Evolutionary conservation across 495 filamentous ascomycete species (phyloP), one percentile per base, ranked within the genome.

Genomic region (Penicillium roqueforti): DNA sequence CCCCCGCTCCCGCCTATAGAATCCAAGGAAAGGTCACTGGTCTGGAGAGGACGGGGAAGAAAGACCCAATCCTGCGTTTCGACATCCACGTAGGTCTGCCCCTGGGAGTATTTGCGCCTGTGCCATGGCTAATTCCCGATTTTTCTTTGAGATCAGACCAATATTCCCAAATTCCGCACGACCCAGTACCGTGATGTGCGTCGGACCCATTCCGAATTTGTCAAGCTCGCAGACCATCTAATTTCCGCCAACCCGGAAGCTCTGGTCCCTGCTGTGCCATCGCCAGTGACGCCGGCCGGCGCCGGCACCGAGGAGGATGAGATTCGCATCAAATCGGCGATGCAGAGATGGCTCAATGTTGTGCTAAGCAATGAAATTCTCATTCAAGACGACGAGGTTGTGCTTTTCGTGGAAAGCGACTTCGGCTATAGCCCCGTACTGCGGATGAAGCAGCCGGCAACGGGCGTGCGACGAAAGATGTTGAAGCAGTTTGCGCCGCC

Each of bases 401-500:
- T 95, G 5, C 83, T 97, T 36, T 99, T 99, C 56, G 91, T 97
- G 20, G 95, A 99, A 68, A 93, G 90, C 61, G 95, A 99, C 70
- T 96, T 96, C 68, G 95, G 95, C 20, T 99, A 99, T 67, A 96
- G 91, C 62, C 95, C 95, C 5, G 87, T 97, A 55, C 85, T 97
- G 18, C 84, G 90, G 61, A 87, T 90, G 78, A 96, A 95, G 75
- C 95, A 99, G 71, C 95, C 95, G 6, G 95, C 95, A 14, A 99
- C 95, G 0, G 95, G 95, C 36, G 90, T 97, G 51, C 83, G 92
- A 38, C 83, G 95, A 59, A 93, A 95, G 72, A 84, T 97, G 38
- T 79, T 99, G 70, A 99, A 99, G 76, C 95, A 99, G 70, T 99
- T 99, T 66, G 95, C 95, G 14, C 95, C 95, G 6, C 95, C 95